Base-by-base conservation (phyloP, 345 rosid species). In the Acer campestre region DNA sequence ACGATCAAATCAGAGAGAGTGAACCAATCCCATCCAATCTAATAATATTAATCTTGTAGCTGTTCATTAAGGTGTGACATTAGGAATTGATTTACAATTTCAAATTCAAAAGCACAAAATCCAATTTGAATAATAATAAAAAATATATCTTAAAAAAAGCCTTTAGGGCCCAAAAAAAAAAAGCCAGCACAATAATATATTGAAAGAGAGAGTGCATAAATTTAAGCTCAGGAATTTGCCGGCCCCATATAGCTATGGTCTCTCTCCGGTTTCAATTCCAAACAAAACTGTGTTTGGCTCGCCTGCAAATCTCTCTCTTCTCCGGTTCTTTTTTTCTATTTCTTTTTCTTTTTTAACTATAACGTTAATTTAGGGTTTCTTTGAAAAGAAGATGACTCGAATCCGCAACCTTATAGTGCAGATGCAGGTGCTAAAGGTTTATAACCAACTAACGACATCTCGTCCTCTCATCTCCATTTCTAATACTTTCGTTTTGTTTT, bases 151-250 rank as follows among this genome's bases (percentile, higher is more conserved):
- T n/a, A n/a, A 67, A 59, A 48, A 70, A 75, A 58, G 31, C 56
- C 71, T 65, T 55, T 27, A 23, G 70, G 81, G 87, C 90, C 90
- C 87, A 83, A 31, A 31, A 29, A 29, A 29, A 29, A 29, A 29
- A 29, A 12, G 20, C 46, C 4, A 71, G 46, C 42, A 38, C 29
- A 13, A 63, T 56, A 64, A 58, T 25, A 9, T 22, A 42, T 42
- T 23, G 69, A 78, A 73, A 72, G 62, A n/a, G 49, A 76, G 71
- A 71, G 75, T 18, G 63, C 71, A 75, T 66, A 68, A 38, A 49
- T 68, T 25, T 38, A 23, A 20, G 35, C 44, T 69, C 14, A 51
- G 79, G 63, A 61, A 65, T 76, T 76, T 80, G 80, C 82, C 82
- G 78, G 81, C 89, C 58, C 2, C 53, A 2, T 59, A 49, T 70